Conservation (phyloP, 352 stramenopile species). For the Blastocystis sp. region DNA sequence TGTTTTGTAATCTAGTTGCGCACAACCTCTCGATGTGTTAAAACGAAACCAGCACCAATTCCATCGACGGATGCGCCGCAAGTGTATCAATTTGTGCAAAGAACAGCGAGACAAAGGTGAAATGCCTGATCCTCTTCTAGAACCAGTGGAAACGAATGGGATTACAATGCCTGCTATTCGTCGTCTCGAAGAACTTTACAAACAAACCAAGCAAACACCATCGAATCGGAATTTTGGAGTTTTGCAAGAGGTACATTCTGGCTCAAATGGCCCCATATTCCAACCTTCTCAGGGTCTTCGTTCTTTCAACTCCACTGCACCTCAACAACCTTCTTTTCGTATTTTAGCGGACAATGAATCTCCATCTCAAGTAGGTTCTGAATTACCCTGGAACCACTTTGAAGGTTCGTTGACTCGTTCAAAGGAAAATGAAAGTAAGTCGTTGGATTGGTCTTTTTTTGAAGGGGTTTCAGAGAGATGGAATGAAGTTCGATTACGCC, state of each 20-base stretch:
- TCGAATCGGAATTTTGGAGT: constrained; percentile 10
- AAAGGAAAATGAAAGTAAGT: constrained; percentile 2
- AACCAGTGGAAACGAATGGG: background rate
- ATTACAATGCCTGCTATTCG: background rate
- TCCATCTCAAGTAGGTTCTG: no score
- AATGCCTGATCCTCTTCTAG: background rate
- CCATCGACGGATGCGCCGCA: constrained; percentile 2
- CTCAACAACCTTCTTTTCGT: background rate
- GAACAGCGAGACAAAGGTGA: background rate
- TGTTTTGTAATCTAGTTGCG: background rate
- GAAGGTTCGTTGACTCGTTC: background rate
- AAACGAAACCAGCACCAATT: constrained; percentile 36
- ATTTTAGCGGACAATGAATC: background rate
- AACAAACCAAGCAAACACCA: background rate
- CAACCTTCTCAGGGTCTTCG: background rate
- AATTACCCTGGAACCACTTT: background rate
- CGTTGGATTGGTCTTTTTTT: background rate
- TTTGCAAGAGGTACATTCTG: background rate
- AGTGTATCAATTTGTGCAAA: constrained; percentile 40
- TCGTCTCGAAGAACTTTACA: background rate
- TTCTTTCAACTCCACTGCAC: background rate
- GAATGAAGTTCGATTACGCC: constrained; percentile 14
- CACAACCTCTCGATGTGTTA: background rate
- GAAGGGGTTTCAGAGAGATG: background rate
- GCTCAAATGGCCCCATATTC: background rate